Percentiles rank a stretch among this genome's conserved stretches.
Evolutionary conservation across 108 stramenopile species (phyloP).

Genomic region (Seminavis robusta): DNA sequence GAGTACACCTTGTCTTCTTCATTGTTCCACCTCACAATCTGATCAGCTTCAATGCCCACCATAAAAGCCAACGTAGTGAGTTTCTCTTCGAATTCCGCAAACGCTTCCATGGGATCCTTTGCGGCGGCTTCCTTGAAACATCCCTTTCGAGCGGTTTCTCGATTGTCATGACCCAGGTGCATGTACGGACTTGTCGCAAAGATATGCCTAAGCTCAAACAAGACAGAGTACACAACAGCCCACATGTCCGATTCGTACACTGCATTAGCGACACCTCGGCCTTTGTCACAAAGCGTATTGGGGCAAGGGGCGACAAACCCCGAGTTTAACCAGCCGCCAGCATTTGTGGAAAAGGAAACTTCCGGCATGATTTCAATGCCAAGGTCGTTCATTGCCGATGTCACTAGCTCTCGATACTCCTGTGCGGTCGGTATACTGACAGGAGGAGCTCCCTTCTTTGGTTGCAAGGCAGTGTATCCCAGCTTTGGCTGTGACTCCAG

Average conservation of each 20-base stretch:
- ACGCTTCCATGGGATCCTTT: not conserved
- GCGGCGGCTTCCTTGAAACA: conserved; percentile 7
- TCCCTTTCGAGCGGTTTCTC: not conserved
- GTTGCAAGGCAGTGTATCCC: not conserved
- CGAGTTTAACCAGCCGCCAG: conserved; percentile 24
- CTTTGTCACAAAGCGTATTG: not conserved
- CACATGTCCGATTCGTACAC: too few species aligned
- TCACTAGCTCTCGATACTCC: not conserved
- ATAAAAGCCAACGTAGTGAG: not conserved
- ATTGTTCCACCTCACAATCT: conserved; percentile 8
- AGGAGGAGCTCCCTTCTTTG: too few species aligned
- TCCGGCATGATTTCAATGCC: conserved; percentile 37
- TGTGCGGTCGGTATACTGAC: not conserved
- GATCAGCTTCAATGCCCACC: not conserved
- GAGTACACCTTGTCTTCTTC: not conserved
- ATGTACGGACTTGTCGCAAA: conserved; percentile 7
- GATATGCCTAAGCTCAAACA: conserved; percentile 11
- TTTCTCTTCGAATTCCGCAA: not conserved
- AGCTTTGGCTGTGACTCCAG: not conserved
- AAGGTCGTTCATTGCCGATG: not conserved
- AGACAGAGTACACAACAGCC: not conserved
- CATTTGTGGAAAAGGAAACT: conserved; percentile 18
- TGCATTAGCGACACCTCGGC: conserved; percentile 7
- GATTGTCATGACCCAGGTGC: conserved; percentile 9
- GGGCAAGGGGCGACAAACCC: conserved; percentile 28